Base-by-base conservation (phyloP, 139 green algal species). In the Eudorina sp. region DNA sequence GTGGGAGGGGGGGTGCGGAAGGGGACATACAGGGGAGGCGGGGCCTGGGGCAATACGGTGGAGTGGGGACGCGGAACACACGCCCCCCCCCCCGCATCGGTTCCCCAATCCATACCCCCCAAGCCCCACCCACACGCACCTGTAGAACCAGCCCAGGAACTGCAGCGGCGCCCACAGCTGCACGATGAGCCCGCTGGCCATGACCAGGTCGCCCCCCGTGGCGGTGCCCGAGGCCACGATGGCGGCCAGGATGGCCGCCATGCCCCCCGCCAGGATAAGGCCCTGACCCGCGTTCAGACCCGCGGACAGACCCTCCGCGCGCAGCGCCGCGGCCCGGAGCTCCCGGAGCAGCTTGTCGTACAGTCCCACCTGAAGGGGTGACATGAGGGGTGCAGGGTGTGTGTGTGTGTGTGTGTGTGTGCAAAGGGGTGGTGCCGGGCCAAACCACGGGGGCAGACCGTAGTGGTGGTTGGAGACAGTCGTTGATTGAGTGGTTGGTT, bases 131-230 rank as follows among this genome's bases (percentile, higher is more conserved):
- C 21, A 72, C 0, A 58, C 76, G 6, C 69, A 90, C 90, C 82
- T 86, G 80, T 91, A 94, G 84, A 97, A 98, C 94, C 95, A 98
- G 45, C 96, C 96, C 55, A 98, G 90, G 84, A 97, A 98, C 89
- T 97, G 94, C 88, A 99, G 93, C 1, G 98, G 98, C 27, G 94
- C 94, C 96, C 95, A 99, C 43, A 99, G 95, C 93, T 99, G 98
- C 84, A 98, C 88, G 82, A 99, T 92, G 72, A 99, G 90, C 1
- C 97, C 98, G 58, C 98, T 96, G 58, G 96, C 95, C 95, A 99
- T 94, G 34, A 97, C 94, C 74, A 97, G 89, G 83, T 98, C 95
- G 2, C 96, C 95, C 13, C 91, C 88, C 21, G 72, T 95, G 73
- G 94, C 76, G 55, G 89, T 84, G 7, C 94, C 94, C 13, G n/a